These are phyloP conservation scores for Sequoia sempervirens DNA, from an alignment of 75 land plant species.

Conservation along the genomic window DNA sequence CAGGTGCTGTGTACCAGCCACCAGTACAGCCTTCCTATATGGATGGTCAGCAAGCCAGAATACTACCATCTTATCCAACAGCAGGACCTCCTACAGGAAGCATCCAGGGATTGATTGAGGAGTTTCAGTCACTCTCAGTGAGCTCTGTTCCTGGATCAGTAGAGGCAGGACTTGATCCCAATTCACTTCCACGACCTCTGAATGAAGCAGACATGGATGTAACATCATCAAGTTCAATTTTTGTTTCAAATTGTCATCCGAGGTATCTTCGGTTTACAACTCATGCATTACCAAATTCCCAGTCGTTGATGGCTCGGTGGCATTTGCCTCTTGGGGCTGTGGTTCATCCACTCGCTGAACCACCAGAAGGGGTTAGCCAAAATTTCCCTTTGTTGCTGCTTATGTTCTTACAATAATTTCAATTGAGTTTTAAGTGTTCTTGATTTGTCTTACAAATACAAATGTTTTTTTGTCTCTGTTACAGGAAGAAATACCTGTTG, in stretches of 20 bases:
- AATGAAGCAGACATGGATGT: slow-evolving; percentile 50
- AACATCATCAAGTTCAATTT: slow-evolving; percentile 25
- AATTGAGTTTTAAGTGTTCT: not conserved
- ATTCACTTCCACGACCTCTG: slow-evolving; percentile 72
- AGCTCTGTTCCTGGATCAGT: slow-evolving; percentile 73
- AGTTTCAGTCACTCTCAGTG: slow-evolving; percentile 78
- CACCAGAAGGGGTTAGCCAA: slow-evolving; percentile 76
- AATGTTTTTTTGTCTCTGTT: slow-evolving; percentile 9
- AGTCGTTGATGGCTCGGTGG: slow-evolving; percentile 89
- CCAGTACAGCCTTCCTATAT: slow-evolving; percentile 13
- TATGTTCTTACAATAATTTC: not conserved
- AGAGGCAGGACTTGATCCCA: slow-evolving; percentile 60
- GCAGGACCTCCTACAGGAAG: slow-evolving; percentile 44
- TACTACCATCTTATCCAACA: slow-evolving; percentile 39
- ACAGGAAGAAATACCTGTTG: slow-evolving; percentile 90
- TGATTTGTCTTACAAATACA: not conserved
- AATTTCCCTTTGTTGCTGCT: not conserved
- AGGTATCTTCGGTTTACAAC: slow-evolving; percentile 82
- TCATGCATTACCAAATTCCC: slow-evolving; percentile 84
- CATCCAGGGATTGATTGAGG: slow-evolving; percentile 74
- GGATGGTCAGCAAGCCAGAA: slow-evolving; percentile 36
- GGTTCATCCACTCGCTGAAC: slow-evolving; percentile 90
- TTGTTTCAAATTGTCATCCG: slow-evolving; percentile 60
- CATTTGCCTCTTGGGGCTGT: slow-evolving; percentile 98
- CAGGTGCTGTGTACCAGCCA: slow-evolving; percentile 21